Evolutionary conservation across 305 asterid species (phyloP), one percentile per base, ranked within the genome.

Genomic region (Solanum hybrid): DNA sequence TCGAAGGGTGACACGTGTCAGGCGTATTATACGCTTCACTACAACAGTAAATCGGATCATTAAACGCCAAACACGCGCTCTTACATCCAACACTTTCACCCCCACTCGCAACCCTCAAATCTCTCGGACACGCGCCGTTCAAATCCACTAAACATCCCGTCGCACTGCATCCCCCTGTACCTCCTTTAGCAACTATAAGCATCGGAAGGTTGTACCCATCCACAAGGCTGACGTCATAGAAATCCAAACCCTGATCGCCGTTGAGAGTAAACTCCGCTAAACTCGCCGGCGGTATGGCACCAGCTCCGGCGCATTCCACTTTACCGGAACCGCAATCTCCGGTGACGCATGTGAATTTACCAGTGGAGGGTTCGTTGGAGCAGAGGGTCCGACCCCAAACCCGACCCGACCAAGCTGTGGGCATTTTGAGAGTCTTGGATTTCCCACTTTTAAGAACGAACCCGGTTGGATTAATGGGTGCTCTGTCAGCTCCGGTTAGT

Each of bases 61-160:
- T 97, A 78, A 96, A 96, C 84, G 99, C 99, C 94, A 96, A 98
- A 89, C 99, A 97, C 87, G 99, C 99, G 94, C 99, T 97, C 96
- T 89, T 95, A 90, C 99, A 97, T 88, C 97, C 99, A 71, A 96
- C 96, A 85, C 94, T 87, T 89, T 93, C 95, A 9, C 45, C 92
- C 89, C 95, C 95, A 79, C 89, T 94, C 93, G 93, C 93, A 93
- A 96, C 98, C 75, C 92, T 90, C 87, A 96, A 94, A 86, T 81
- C 95, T 92, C 90, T 37, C 24, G 99, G 99, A 76, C 99, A 97
- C 88, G 95, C 99, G 88, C 94, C 94, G 95, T 97, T 97, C 92
- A 97, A 76, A 78, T 97, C 97, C 51, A 96, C 95, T 78, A 97
- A 90, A 85, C 99, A 97, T 36, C 99, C 99, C 36, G 99, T 97